phyloP scores from a whole-genome alignment of 495 filamentous ascomycete species.

The Chaetomium fimeti region DNA sequence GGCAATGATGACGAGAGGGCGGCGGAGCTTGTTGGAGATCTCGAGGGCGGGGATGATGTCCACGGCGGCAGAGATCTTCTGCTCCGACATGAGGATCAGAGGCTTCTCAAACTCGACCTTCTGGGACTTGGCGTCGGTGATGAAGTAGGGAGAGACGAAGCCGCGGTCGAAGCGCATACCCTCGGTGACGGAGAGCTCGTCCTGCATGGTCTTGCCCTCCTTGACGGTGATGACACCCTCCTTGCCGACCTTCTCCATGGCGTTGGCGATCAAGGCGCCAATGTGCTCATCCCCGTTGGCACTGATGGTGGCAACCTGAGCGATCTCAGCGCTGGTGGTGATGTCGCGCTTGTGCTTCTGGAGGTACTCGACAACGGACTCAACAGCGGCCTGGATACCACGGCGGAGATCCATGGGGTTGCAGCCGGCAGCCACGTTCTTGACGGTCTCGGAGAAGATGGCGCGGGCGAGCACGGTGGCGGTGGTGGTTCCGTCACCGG shows the following conservation, averaged over 20 bases:
- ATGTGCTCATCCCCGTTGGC: conserved; percentile 97
- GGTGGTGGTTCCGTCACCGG: conserved; percentile 97
- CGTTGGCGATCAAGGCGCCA: conserved; percentile 90
- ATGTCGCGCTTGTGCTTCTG: conserved; percentile 93
- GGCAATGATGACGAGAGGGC: conserved; percentile 95
- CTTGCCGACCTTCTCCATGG: conserved; percentile 99
- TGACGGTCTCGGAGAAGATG: conserved; percentile 99
- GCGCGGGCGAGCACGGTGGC: conserved; percentile 95
- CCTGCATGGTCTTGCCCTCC: conserved; percentile 97
- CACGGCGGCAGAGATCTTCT: conserved; percentile 98
- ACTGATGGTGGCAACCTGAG: conserved; percentile 96
- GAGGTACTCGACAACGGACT: conserved; percentile 89
- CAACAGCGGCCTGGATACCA: conserved; percentile 94
- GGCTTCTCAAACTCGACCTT: conserved; percentile 99
- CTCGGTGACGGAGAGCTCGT: conserved; percentile 98
- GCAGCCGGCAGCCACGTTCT: conserved; percentile 99
- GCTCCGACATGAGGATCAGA: conserved; percentile 95
- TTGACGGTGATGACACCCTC: conserved; percentile 99
- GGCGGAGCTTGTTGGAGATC: conserved; percentile 89
- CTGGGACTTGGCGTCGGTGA: conserved; percentile 96
- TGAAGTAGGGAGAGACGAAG: conserved; percentile 98
- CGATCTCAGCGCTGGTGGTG: conserved; percentile 94
- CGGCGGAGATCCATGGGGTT: conserved; percentile 98
- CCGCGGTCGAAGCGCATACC: conserved; percentile 99
- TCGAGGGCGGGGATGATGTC: conserved; percentile 98